Conservation (phyloP, 805 yeast species). For the Priceomyces castillae region DNA sequence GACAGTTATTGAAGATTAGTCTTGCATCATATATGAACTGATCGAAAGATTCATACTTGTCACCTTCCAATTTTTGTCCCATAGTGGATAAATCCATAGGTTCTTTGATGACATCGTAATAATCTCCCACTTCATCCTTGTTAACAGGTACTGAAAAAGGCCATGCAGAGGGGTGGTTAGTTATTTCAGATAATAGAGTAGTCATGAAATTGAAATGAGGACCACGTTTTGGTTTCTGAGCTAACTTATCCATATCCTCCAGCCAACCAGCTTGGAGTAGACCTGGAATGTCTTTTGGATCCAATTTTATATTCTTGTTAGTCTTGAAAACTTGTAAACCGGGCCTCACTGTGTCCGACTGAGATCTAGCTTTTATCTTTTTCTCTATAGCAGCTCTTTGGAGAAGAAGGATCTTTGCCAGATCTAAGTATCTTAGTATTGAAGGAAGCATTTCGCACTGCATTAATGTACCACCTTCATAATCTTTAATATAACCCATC, state of each 20-base stretch:
- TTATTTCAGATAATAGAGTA: constrained; percentile 80
- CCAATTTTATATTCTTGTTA: constrained; percentile 47
- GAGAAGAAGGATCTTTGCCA: constrained; percentile 75
- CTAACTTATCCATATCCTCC: constrained; percentile 95
- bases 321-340: constrained; percentile 72
- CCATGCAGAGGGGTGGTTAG: constrained; percentile 96
- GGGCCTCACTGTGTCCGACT: constrained; percentile 75
- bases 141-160: constrained; percentile 94
- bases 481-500: constrained; percentile 99
- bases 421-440: constrained; percentile 78
- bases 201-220: constrained; percentile 95
- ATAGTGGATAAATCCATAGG: constrained; percentile 97
- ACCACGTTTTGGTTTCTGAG: constrained; percentile 89
- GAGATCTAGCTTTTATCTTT: constrained; percentile 75
- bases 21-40: constrained; percentile 87
- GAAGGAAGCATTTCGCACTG: constrained; percentile 93
- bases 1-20: constrained; percentile 84
- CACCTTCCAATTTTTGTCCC: constrained; percentile 91
- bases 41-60: constrained; percentile 86
- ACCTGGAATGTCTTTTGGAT: constrained; percentile 85
- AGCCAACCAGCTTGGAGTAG: constrained; percentile 95
- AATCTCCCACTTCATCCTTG: constrained; percentile 92
- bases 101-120: constrained; percentile 92
- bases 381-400: constrained; percentile 90
- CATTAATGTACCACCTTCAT: constrained; percentile 98